A percentile compares a stretch with the other conserved stretches of the same genome.
These are phyloP conservation scores for Xylogone sp. DNA, from an alignment of 2,329 filamentous ascomycete species.

Conservation along the genomic window DNA sequence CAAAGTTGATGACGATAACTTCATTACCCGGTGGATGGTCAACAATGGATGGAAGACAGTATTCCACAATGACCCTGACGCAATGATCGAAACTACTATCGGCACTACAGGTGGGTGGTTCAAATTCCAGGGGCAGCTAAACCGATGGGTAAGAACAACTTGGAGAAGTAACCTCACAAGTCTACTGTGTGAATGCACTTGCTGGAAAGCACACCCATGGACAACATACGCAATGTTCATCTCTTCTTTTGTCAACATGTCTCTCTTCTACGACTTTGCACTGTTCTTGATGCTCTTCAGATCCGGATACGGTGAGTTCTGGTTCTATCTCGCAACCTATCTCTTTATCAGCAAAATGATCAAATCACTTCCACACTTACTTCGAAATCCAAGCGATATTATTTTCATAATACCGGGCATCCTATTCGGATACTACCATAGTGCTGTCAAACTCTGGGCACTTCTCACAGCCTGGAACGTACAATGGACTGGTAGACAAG, in stretches of 20 bases:
- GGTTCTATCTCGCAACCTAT: slow-evolving; percentile 6
- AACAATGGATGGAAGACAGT: slow-evolving; percentile 31
- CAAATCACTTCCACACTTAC: slow-evolving; percentile 52
- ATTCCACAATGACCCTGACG: slow-evolving; percentile 13
- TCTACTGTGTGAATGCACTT: neutral
- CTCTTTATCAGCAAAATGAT: slow-evolving; percentile 49
- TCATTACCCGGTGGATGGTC: slow-evolving; percentile 2
- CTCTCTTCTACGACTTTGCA: slow-evolving; percentile 45
- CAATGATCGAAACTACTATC: neutral
- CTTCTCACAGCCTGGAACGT: slow-evolving; percentile 42
- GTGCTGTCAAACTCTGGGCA: slow-evolving; percentile 51
- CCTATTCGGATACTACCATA: slow-evolving; percentile 54
- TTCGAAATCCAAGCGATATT: slow-evolving; percentile 47
- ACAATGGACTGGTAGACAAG: slow-evolving; percentile 29
- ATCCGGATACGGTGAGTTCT: neutral
- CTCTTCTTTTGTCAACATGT: slow-evolving; percentile 51
- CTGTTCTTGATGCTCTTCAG: slow-evolving; percentile 33
- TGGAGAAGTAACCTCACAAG: neutral
- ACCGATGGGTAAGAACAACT: neutral
- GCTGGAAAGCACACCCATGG: neutral
- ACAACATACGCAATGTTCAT: slow-evolving; percentile 49
- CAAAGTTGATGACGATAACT: slow-evolving; percentile 6
- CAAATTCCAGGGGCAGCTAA: neutral
- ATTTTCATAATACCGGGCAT: slow-evolving; percentile 45
- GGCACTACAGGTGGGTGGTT: neutral